Evolutionary conservation across 306 rosid genomes (phyloP).

Genomic region (Spatholobus suberectus): DNA sequence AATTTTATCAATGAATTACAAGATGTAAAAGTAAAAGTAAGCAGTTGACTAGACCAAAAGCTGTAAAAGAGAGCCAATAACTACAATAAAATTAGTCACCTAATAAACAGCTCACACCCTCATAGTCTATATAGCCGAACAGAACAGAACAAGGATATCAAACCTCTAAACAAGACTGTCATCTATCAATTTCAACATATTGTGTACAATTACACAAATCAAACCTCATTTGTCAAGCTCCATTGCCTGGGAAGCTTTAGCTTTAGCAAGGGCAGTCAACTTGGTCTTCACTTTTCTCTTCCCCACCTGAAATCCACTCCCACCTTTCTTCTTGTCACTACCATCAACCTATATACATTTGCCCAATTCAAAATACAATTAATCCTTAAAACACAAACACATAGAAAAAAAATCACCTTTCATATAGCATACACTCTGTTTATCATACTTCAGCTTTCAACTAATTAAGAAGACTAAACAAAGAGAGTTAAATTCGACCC

Average conservation of each 20-base stretch:
- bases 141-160: background rate
- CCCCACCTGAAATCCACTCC: constrained; percentile 83
- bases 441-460: constrained; percentile 14
- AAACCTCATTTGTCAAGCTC: constrained; percentile 79
- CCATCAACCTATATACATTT: constrained; percentile 72
- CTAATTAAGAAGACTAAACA: background rate
- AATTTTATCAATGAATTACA: constrained; percentile 8
- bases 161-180: constrained; percentile 24
- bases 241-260: constrained; percentile 90
- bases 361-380: background rate
- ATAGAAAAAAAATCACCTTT: too few relatives aligned
- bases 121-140: background rate
- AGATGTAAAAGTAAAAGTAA: background rate
- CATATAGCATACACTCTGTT: background rate
- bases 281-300: constrained; percentile 86
- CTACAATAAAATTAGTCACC: background rate
- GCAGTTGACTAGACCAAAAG: background rate
- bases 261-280: constrained; percentile 75
- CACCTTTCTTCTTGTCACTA: constrained; percentile 64
- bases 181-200: constrained; percentile 30
- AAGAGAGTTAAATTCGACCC: background rate
- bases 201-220: background rate
- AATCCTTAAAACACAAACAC: background rate
- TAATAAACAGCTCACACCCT: constrained; percentile 25
- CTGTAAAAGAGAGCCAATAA: background rate